Conservation (phyloP, 106 monocot species). For the Vanilla planifolia region DNA sequence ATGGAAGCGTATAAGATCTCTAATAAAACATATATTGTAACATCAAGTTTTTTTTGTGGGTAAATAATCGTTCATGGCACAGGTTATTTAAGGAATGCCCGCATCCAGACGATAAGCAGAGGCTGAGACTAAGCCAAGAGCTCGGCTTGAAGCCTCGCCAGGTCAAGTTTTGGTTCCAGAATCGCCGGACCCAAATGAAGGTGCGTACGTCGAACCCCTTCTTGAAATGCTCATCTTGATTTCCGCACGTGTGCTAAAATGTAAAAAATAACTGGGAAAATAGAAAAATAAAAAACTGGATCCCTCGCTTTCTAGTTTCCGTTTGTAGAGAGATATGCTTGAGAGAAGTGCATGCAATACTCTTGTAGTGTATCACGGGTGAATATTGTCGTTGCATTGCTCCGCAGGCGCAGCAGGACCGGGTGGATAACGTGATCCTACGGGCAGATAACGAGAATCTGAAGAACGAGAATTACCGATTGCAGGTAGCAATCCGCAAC, state of each 20-base stretch:
- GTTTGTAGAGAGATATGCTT: background rate
- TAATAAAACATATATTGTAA: background rate
- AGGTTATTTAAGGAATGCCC: slow-evolving; percentile 61
- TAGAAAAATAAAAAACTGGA: background rate
- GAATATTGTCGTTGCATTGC: background rate
- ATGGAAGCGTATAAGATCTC: slow-evolving; percentile 8
- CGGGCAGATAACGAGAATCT: slow-evolving; percentile 66
- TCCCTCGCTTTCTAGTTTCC: background rate
- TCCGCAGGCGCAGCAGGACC: slow-evolving; percentile 71
- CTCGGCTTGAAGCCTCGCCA: slow-evolving; percentile 41
- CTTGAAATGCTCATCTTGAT: background rate
- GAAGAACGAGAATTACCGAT: slow-evolving; percentile 41
- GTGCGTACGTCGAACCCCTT: background rate
- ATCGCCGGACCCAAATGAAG: slow-evolving; percentile 64
- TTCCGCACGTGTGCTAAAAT: too few relatives aligned
- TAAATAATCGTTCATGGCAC: background rate
- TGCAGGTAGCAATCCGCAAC: slow-evolving; percentile 51
- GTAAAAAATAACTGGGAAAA: background rate
- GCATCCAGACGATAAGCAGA: slow-evolving; percentile 64
- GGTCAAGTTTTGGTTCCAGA: slow-evolving; percentile 78
- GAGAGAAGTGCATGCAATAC: background rate
- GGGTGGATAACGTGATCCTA: slow-evolving; percentile 68
- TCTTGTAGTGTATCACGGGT: background rate
- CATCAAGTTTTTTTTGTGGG: background rate
- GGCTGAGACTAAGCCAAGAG: slow-evolving; percentile 34